These are phyloP conservation scores for Aspergillus tubingensis DNA, from an alignment of 2,329 filamentous ascomycete species.

Conservation along the genomic window DNA sequence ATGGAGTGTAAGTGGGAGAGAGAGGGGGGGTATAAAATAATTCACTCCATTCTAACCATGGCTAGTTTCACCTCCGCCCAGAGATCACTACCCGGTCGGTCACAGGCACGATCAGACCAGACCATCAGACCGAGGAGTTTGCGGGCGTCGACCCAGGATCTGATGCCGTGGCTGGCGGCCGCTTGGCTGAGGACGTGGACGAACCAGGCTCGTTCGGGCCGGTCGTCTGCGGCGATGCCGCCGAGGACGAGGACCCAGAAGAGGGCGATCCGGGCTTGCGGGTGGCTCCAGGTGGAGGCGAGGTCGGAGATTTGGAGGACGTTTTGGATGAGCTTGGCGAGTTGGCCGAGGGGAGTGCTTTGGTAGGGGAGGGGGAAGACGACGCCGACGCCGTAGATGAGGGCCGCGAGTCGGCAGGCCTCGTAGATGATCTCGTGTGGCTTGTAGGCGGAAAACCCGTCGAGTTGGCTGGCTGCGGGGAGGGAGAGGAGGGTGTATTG, in stretches of 20 bases:
- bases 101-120: constrained; percentile 41
- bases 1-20: too few species aligned
- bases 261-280: constrained; percentile 27
- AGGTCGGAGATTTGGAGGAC: constrained; percentile 27
- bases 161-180: constrained; percentile 21
- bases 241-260: constrained; percentile 42
- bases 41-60: constrained; percentile 2
- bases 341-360: constrained; percentile 36
- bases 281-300: constrained; percentile 28
- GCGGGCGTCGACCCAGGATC: constrained; percentile 31
- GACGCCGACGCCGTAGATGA: constrained; percentile 42
- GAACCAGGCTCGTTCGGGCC: constrained; percentile 37
- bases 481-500: constrained; percentile 40
- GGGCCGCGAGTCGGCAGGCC: constrained; percentile 36
- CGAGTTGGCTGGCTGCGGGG: constrained; percentile 26
- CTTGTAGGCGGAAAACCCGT: constrained; percentile 19
- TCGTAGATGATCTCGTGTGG: constrained; percentile 35
- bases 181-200: constrained; percentile 28
- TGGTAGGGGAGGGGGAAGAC: constrained; percentile 43
- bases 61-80: constrained; percentile 29
- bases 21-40: neutral
- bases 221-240: constrained; percentile 40
- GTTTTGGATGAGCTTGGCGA: constrained; percentile 30
- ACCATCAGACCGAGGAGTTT: constrained; percentile 29
- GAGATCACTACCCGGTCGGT: constrained; percentile 30